Evolutionary conservation across 2,329 filamentous ascomycete genomes (phyloP), one percentile per base, ranked within the genome.

Genomic region (Stagonosporopsis tanaceti): DNA sequence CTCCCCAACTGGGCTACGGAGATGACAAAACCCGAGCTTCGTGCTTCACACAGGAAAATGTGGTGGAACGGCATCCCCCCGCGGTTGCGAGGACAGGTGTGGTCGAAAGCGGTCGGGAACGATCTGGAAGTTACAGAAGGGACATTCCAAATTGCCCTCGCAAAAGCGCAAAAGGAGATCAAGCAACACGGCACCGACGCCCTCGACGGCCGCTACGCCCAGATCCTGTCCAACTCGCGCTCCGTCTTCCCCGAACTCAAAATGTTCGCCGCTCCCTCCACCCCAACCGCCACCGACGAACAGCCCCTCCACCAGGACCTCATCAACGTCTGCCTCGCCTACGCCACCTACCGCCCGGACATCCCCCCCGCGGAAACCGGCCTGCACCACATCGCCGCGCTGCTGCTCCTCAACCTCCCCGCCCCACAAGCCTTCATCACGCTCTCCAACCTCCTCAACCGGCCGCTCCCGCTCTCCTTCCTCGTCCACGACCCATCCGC

Each of bases 61-160:
- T 95, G 90, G 90, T 95, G 91, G 91, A 85, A 87, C 57, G 91
- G 91, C 6, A 83, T 95, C 28, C 87, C 90, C 0, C 88, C 90
- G 1, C 83, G 88, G 55, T 87, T 86, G 71, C 84, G 91, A 30
- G 89, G 88, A 24, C 76, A 80, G 5, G 88, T 92, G 6, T 93
- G 90, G 90, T 77, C 83, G 37, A 83, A 82, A 48, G 89, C 90
- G 2, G 86, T 93, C 41, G 90, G 90, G 30, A 93, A 93, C 69
- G 87, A 90, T 51, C 81, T 93, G 2, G 86, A 86, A 22, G 80
- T 92, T 7, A 87, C 87, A 0, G 82, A 87, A 41, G 79, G 84
- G 2, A 91, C 89, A 7, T 95, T 89, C 75, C 80, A 84, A 25
- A 88, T 90, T 2, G 92, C 92, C 0, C 80, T 94, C 4, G 79